These are phyloP conservation scores for Citrus trifoliata DNA, from an alignment of 345 rosid species.

Conservation along the genomic window DNA sequence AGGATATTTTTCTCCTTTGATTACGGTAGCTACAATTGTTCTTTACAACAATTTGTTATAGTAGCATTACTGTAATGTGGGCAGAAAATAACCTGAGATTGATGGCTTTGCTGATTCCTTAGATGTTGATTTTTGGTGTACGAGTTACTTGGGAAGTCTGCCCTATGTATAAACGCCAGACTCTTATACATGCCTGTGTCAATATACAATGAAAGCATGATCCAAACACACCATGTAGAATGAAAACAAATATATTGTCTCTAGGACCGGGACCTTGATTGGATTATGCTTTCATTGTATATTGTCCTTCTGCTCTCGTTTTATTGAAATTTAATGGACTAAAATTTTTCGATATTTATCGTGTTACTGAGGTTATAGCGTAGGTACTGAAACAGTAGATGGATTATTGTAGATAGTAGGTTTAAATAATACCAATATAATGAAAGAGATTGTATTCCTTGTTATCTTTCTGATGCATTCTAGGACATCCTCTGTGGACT, in stretches of 20 bases:
- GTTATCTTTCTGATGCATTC: not conserved
- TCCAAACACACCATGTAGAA: not conserved
- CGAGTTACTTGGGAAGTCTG: slow-evolving; percentile 2
- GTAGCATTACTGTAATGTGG: not conserved
- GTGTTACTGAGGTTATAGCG: not conserved
- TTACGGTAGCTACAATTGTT: not conserved
- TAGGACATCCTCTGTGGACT: not conserved
- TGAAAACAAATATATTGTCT: not conserved
- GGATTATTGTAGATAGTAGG: not conserved
- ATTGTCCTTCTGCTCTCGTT: not conserved
- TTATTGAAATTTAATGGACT: not conserved
- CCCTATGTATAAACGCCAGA: not conserved
- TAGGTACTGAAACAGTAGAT: not conserved
- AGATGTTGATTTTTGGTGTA: not conserved
- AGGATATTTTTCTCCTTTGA: not conserved
- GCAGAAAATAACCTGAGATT: not conserved
- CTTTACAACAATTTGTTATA: not conserved
- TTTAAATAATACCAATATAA: not conserved
- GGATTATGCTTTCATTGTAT: not conserved
- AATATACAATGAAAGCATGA: not conserved
- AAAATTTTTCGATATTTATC: not conserved
- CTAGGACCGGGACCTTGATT: not conserved
- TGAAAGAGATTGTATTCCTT: not conserved
- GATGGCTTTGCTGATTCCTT: not conserved
- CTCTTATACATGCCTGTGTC: not conserved